Evolutionary conservation across 768 basidiomycete species (phyloP).

Genomic region (Russula sp.): DNA sequence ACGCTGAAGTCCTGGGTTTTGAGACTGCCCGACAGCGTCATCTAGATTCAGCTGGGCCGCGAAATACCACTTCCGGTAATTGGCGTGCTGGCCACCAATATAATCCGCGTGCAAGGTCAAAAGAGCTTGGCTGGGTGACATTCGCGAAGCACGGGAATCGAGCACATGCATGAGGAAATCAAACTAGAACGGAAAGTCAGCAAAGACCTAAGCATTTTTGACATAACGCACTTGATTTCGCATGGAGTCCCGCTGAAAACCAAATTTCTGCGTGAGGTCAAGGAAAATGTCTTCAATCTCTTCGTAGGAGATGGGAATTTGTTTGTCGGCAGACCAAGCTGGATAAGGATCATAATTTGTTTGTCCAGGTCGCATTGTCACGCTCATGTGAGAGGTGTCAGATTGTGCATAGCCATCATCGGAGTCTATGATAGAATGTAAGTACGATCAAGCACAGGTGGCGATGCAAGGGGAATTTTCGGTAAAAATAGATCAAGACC

Average conservation of each 20-base stretch:
- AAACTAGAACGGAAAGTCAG: conserved; percentile 52
- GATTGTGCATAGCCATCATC: conserved; percentile 37
- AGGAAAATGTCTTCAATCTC: conserved; percentile 99
- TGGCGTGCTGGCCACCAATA: conserved; percentile 97
- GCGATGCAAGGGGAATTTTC: conserved; percentile 1
- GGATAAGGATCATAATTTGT: conserved; percentile 71
- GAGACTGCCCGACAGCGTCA: conserved; percentile 93
- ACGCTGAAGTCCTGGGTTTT: conserved; percentile 90
- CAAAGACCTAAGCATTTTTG: conserved; percentile 16
- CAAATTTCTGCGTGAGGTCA: conserved; percentile 97
- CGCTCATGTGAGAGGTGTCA: conserved; percentile 38
- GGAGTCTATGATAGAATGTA: conserved; percentile 33
- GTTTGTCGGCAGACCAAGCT: conserved; percentile 89
- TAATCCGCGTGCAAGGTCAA: conserved; percentile 98
- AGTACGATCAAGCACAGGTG: conserved; percentile 13
- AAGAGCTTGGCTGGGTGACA: conserved; percentile 94
- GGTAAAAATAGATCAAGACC: background rate
- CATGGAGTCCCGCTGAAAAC: conserved; percentile 95
- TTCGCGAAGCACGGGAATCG: conserved; percentile 96
- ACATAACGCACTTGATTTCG: conserved; percentile 73
- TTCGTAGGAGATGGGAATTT: conserved; percentile 95
- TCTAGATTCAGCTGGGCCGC: conserved; percentile 98
- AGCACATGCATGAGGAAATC: conserved; percentile 98
- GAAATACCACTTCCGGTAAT: conserved; percentile 99
- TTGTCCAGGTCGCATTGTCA: conserved; percentile 26